Percentiles rank a stretch among this genome's conserved stretches.
Evolutionary conservation across 345 rosid genomes (phyloP).

Genomic region (Litchi chinensis): DNA sequence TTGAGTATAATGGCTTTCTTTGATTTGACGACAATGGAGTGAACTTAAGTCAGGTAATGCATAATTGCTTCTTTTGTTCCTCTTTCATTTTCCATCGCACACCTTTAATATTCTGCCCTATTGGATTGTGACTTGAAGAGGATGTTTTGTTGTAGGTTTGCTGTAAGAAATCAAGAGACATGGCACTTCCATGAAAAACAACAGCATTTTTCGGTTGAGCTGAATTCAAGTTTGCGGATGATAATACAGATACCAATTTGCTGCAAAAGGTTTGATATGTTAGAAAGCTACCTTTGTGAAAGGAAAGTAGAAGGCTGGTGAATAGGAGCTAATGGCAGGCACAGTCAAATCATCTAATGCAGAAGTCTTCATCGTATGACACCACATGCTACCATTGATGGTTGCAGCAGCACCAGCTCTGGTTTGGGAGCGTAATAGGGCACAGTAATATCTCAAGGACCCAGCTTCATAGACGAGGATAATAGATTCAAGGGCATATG

Average conservation of each 20-base stretch:
- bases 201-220: not conserved
- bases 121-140: not conserved
- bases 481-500: not conserved
- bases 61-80: not conserved
- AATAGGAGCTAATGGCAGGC: not conserved
- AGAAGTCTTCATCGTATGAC: not conserved
- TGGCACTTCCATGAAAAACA: not conserved
- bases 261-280: too few relatives aligned
- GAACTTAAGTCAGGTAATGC: not conserved
- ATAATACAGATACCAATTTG: not conserved
- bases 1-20: not conserved
- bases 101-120: not conserved
- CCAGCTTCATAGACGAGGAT: not conserved
- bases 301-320: too few relatives aligned
- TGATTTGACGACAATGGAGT: not conserved
- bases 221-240: not conserved
- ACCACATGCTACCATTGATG: not conserved
- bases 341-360: not conserved
- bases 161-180: not conserved
- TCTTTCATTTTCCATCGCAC: not conserved
- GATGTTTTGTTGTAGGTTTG: not conserved
- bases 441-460: not conserved
- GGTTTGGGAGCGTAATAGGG: not conserved
- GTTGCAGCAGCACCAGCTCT: not conserved
- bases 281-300: too few relatives aligned